Base-by-base conservation (phyloP, 2,329 filamentous ascomycete species). In the Aspergillus luchuensis region DNA sequence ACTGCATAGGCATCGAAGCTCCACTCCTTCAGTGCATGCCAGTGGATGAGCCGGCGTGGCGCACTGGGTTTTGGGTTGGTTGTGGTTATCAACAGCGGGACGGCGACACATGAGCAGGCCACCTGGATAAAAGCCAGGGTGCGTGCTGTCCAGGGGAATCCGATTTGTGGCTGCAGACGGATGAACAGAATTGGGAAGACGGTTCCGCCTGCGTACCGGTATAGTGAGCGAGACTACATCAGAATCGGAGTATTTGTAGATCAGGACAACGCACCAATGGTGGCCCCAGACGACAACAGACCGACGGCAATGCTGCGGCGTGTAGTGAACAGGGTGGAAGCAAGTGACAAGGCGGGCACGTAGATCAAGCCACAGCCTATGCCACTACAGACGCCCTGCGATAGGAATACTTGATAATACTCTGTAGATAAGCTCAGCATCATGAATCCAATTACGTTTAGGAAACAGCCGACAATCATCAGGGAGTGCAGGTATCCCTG, bases 251-350 rank as follows among this genome's bases (percentile, higher is more conserved):
- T 5, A 36, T 6, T 36, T 3, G 33, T 1, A 0, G 17, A 13
- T 13, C 17, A 43, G 15, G 8, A 2, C 28, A 21, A n/a, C 58
- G 25, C 55, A 65, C 63, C 64, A 21, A 63, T 41, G 53, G 50
- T 62, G 3, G 59, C 56, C 13, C 85, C 85, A 8, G 79, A 80
- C 0, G 84, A 81, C 0, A 82, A 80, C 13, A 87, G 67, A 1
- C 84, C 83, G 23, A 87, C 77, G 2, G 83, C 85, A 36, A 88
- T 71, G 1, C 79, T 78, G 17, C 82, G 76, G 56, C 77, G 79
- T 43, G 76, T 79, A 30, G 76, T 74, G 66, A 88, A 88, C 67
- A 88, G 89, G 2, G 85, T 85, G 8, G 85, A 82, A 2, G 89
- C 76, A 0, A 87, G 81, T 0, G 86, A 82, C 25, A 89, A 78